Evolutionary conservation across 176 grass and related monocot genomes (phyloP).

Genomic region (Rhipidocladum racemiflorum): DNA sequence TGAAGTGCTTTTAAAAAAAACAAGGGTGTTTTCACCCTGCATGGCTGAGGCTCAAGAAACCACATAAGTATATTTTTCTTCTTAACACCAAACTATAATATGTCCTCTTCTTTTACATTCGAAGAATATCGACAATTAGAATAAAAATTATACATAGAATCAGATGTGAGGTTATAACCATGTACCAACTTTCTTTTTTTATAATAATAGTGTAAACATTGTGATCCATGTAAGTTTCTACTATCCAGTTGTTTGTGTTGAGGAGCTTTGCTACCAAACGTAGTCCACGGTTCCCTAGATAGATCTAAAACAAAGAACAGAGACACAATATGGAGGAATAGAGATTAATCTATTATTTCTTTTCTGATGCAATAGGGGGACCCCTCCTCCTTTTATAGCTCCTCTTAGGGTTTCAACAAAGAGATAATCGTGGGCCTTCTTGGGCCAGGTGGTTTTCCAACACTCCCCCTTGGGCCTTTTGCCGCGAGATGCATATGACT

Average conservation of each 20-base stretch:
- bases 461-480: no score
- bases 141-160: background rate
- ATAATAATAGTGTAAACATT: background rate
- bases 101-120: background rate
- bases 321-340: no score
- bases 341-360: no score
- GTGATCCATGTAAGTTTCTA: background rate
- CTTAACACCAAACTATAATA: background rate
- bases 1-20: background rate
- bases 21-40: background rate
- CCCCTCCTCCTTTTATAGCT: no score
- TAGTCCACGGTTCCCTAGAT: no score
- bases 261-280: no score
- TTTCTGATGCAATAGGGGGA: no score
- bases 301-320: no score
- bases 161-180: background rate
- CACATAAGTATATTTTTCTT: background rate
- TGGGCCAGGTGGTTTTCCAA: no score
- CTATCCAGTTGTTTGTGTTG: background rate
- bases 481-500: no score
- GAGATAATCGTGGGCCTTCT: no score
- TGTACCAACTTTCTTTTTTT: background rate
- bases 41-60: background rate
- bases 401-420: no score
- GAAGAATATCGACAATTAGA: background rate